Conservation (phyloP, 2,329 filamentous ascomycete genomes). For the Neonectria faginata region DNA sequence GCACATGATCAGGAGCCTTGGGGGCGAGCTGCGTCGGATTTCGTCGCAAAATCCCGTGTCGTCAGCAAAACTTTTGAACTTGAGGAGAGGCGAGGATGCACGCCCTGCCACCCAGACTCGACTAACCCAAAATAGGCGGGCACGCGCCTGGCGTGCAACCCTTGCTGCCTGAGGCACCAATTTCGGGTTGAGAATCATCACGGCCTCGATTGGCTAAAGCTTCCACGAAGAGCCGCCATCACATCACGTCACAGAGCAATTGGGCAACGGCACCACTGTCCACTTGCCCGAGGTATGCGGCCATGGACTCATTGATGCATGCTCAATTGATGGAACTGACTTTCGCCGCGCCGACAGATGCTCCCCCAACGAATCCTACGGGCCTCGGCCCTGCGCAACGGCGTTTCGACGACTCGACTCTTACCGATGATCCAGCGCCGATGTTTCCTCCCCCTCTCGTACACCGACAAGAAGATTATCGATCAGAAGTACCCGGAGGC, state of each 20-base stretch:
- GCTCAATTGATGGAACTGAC: constrained; percentile 35
- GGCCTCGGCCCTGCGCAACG: constrained; percentile 58
- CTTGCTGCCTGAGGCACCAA: constrained; percentile 51
- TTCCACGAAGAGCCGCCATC: constrained; percentile 45
- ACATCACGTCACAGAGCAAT: constrained; percentile 51
- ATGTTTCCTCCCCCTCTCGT: constrained; percentile 64
- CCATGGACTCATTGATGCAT: background rate
- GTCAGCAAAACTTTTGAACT: constrained; percentile 64
- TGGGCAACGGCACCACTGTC: constrained; percentile 49
- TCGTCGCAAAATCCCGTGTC: constrained; percentile 56
- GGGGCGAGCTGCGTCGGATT: constrained; percentile 59
- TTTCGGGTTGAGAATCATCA: constrained; percentile 45
- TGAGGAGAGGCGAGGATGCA: constrained; percentile 48
- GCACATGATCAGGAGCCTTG: constrained; percentile 65
- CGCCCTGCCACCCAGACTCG: constrained; percentile 37
- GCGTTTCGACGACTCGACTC: constrained; percentile 60
- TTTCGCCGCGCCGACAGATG: constrained; percentile 61
- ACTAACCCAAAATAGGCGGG: constrained; percentile 45
- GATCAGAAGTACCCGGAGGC: constrained; percentile 66
- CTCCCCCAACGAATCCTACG: constrained; percentile 69
- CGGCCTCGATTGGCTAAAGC: constrained; percentile 49
- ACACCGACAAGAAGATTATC: constrained; percentile 59
- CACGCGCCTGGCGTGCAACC: constrained; percentile 39
- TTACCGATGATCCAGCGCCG: constrained; percentile 68
- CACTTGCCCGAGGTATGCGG: constrained; percentile 50